phyloP scores from a whole-genome alignment of 1,284 basidiomycete species.

The Ustilago shanxiensis region DNA sequence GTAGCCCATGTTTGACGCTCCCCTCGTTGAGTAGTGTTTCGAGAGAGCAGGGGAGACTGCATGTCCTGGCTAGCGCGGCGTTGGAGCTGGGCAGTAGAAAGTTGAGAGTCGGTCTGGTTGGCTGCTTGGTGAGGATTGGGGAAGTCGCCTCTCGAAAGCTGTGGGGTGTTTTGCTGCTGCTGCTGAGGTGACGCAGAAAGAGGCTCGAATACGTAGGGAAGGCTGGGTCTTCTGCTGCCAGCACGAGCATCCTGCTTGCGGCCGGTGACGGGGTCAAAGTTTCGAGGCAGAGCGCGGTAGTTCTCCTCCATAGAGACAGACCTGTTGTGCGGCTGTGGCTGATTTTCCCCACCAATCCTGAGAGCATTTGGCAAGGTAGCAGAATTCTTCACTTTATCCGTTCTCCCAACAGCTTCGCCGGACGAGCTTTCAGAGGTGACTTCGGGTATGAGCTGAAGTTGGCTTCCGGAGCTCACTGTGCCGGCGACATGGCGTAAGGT shows the following conservation, averaged over 20 bases:
- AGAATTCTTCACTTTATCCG: not conserved
- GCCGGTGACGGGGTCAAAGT: conserved; percentile 45
- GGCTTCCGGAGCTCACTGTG: conserved; percentile 10
- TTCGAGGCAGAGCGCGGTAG: conserved; percentile 35
- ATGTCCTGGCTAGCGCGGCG: conserved; percentile 31
- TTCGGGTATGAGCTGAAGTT: conserved; percentile 35
- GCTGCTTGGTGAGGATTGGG: conserved; percentile 25
- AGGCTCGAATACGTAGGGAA: conserved; percentile 39
- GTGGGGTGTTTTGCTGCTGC: not conserved
- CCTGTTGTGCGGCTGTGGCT: conserved; percentile 7
- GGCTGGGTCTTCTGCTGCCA: conserved; percentile 24
- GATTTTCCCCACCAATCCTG: conserved; percentile 7
- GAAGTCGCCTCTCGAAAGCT: conserved; percentile 11
- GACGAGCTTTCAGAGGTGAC: conserved; percentile 25
- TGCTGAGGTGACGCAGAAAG: conserved; percentile 1
- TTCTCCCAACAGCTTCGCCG: conserved; percentile 12
- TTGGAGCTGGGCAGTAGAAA: conserved; percentile 40
- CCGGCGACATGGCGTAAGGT: conserved; percentile 10
- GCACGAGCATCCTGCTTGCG: conserved; percentile 14
- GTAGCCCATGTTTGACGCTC: not conserved
- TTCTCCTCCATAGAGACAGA: conserved; percentile 25
- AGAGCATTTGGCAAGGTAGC: conserved; percentile 15
- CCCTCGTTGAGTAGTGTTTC: conserved; percentile 3
- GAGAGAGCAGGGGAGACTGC: conserved; percentile 22
- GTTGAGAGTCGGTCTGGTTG: conserved; percentile 26